These are phyloP conservation scores for Lasiodiplodia sp. DNA, from an alignment of 2,329 filamentous ascomycete species.

Conservation along the genomic window DNA sequence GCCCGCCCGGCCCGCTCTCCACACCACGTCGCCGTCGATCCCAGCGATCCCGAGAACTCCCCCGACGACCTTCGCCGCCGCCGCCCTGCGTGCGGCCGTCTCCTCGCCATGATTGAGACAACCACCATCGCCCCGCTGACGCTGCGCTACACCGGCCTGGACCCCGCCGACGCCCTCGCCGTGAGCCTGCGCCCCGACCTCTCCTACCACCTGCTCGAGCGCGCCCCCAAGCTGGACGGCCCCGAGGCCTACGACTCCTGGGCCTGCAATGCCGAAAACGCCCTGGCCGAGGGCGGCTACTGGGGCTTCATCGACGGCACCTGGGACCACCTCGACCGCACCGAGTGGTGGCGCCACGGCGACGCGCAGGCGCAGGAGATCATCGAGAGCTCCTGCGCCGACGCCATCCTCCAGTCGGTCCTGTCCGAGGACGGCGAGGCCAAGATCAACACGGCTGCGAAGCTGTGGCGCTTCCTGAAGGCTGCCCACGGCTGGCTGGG, in stretches of 20 bases:
- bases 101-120: constrained; percentile 7
- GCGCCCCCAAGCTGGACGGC: constrained; percentile 22
- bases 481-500: constrained; percentile 18
- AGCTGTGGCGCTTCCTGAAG: constrained; percentile 19
- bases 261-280: not conserved
- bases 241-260: constrained; percentile 23
- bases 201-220: constrained; percentile 19
- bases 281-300: constrained; percentile 17
- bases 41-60: constrained; percentile 5
- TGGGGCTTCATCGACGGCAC: constrained; percentile 19
- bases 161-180: constrained; percentile 1
- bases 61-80: not conserved
- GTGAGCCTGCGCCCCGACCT: constrained; percentile 20
- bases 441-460: constrained; percentile 21
- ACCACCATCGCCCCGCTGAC: constrained; percentile 9
- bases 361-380: constrained; percentile 26
- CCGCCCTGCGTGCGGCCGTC: constrained; percentile 14
- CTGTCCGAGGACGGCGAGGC: constrained; percentile 22
- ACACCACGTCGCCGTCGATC: constrained; percentile 14
- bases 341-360: constrained; percentile 27
- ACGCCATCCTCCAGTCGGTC: constrained; percentile 17
- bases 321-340: constrained; percentile 17
- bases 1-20: constrained; percentile 10
- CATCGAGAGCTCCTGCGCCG: constrained; percentile 26
- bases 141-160: constrained; percentile 8